Base-by-base conservation (phyloP, 2,329 filamentous ascomycete genomes). In the Colletotrichum cordylinicola region DNA sequence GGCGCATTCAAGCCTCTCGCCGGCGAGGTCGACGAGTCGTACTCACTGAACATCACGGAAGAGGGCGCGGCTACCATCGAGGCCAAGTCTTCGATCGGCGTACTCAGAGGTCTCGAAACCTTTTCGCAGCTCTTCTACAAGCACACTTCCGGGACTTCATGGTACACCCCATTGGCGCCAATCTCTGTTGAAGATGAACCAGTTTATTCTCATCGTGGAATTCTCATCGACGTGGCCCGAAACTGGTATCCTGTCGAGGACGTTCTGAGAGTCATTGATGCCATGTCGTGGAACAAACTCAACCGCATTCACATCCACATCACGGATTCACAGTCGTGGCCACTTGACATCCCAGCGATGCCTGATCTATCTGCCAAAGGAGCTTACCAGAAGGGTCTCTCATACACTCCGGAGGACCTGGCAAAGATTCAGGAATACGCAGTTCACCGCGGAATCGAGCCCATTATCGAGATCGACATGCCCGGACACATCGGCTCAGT, bases 241-340 rank as follows among this genome's bases (percentile, higher is more conserved):
- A 93, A 92, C 80, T 97, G 90, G 85, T 94, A 93, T 83, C 89
- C 91, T 2, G 86, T 94, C 29, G 83, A 87, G 5, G 91, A 94
- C 80, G 93, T 98, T 79, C 89, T 93, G 80, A 91, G 92, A 67
- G 95, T 93, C 69, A 94, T 98, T 78, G 94, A 98, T 81, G 94
- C 92, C 55, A 85, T 94, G 78, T 87, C 94, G 2, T 95, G 92
- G 90, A 95, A 93, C 86, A 97, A 98, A 86, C 90, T 97, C 88
- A 97, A 97, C 85, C 89, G 92, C 8, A 88, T 98, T 72, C 95
- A 97, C 84, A 87, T 96, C 70, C 95, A 98, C 86, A 89, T 93
- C 73, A 97, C 94, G 6, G 95, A 98, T 83, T 92, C 93, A 18
- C 95, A 98, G 84, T 94, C 94, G 6, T 98, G 95, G 94, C 95